Evolutionary conservation across 257 asterid genomes (phyloP).

Genomic region (Solanum arcanum): DNA sequence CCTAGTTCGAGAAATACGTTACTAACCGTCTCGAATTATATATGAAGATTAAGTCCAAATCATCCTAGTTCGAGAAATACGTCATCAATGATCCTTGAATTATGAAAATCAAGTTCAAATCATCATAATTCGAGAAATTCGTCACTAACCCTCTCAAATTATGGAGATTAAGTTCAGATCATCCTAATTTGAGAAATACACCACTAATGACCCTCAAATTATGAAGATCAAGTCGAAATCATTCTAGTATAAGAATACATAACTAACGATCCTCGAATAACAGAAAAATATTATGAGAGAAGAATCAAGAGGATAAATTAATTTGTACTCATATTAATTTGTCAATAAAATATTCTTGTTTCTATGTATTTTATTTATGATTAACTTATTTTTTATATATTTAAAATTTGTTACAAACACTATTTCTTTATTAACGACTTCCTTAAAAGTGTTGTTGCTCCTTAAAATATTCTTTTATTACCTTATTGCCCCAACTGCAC

Average conservation of each 20-base stretch:
- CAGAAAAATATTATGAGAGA: not conserved
- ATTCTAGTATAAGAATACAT: too few relatives aligned
- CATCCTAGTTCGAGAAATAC: too few relatives aligned
- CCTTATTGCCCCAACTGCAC: not conserved
- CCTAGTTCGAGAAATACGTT: too few relatives aligned
- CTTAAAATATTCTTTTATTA: not conserved
- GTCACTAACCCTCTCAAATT: not conserved
- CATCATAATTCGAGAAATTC: not conserved
- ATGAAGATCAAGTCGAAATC: not conserved
- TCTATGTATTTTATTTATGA: not conserved
- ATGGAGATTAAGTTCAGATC: not conserved
- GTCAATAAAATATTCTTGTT: too few relatives aligned
- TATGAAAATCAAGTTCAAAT: not conserved
- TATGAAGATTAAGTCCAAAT: too few relatives aligned
- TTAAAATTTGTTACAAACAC: too few relatives aligned
- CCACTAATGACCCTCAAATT: not conserved
- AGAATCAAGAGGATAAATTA: too few relatives aligned
- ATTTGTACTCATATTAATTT: too few relatives aligned
- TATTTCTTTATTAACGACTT: too few relatives aligned
- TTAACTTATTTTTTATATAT: too few relatives aligned
- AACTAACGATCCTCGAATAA: fast-evolving
- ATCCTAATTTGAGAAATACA: not conserved
- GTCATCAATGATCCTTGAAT: not conserved
- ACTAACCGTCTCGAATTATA: not conserved
- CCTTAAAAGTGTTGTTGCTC: not conserved